Evolutionary conservation across 2,329 filamentous ascomycete species (phyloP).

Genomic region (Colletotrichum spaethianum): DNA sequence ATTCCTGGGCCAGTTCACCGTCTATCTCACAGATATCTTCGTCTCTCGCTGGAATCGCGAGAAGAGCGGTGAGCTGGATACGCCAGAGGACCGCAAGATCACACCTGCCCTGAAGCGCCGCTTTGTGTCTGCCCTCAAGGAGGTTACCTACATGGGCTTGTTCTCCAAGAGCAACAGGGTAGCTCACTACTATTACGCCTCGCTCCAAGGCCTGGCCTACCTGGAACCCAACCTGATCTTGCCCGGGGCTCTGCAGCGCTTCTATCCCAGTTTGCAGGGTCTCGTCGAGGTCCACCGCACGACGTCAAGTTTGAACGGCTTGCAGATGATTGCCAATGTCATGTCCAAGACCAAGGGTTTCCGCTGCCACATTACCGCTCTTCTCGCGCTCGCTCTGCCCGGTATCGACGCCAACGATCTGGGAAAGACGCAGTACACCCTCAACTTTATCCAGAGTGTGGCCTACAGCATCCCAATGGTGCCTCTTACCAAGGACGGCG

Average conservation of each 20-base stretch:
- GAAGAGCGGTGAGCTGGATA: slow-evolving; percentile 90
- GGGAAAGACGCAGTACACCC: slow-evolving; percentile 93
- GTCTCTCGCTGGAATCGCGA: slow-evolving; percentile 98
- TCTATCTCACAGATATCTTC: slow-evolving; percentile 95
- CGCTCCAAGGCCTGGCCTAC: slow-evolving; percentile 89
- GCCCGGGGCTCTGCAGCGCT: slow-evolving; percentile 92
- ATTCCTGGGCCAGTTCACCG: slow-evolving; percentile 89
- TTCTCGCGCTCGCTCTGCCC: slow-evolving; percentile 92
- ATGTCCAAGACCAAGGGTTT: slow-evolving; percentile 97
- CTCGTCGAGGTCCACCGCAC: slow-evolving; percentile 97
- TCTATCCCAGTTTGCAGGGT: slow-evolving; percentile 97
- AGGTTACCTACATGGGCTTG: slow-evolving; percentile 98
- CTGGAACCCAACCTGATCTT: slow-evolving; percentile 93
- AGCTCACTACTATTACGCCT: slow-evolving; percentile 91
- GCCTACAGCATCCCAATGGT: slow-evolving; percentile 96
- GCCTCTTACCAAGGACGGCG: slow-evolving; percentile 79
- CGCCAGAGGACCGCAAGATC: slow-evolving; percentile 84
- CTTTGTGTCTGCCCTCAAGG: slow-evolving; percentile 89
- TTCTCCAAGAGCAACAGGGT: slow-evolving; percentile 96
- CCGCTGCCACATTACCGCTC: slow-evolving; percentile 92
- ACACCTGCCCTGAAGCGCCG: slow-evolving; percentile 86
- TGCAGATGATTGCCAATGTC: slow-evolving; percentile 92
- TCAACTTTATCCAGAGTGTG: slow-evolving; percentile 95
- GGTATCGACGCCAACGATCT: slow-evolving; percentile 98
- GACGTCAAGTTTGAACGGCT: slow-evolving; percentile 89